These are phyloP conservation scores for Cadophora sp. DNA, from an alignment of 2,329 filamentous ascomycete genomes.

Conservation along the genomic window DNA sequence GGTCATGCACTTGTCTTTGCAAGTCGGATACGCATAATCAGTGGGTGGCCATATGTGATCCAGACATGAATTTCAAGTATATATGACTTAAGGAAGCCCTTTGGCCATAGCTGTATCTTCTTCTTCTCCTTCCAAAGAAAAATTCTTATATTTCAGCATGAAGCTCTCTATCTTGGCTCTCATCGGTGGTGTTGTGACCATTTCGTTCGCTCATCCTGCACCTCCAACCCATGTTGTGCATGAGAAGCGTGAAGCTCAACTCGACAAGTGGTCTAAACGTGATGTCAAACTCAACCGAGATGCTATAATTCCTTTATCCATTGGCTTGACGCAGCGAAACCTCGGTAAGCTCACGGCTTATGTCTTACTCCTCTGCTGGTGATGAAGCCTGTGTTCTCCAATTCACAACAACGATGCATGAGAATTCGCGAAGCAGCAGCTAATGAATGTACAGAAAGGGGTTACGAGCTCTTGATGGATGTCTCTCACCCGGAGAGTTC, in stretches of 20 bases:
- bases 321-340: constrained; percentile 54
- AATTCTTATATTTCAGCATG: constrained; percentile 20
- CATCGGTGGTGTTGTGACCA: constrained; percentile 22
- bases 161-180: constrained; percentile 30
- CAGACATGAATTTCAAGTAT: background rate
- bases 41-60: background rate
- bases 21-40: background rate
- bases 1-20: too few species aligned
- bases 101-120: background rate
- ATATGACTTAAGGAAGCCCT: background rate
- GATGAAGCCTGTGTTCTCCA: too few species aligned
- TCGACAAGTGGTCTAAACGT: constrained; percentile 27
- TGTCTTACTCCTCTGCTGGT: too few species aligned
- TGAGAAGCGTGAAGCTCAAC: constrained; percentile 31
- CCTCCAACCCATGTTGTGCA: constrained; percentile 32
- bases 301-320: constrained; percentile 38
- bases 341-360: constrained; percentile 47
- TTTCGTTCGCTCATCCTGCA: constrained; percentile 25
- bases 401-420: background rate
- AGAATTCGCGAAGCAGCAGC: background rate
- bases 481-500: constrained; percentile 46
- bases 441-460: background rate
- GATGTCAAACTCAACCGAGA: constrained; percentile 28
- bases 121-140: background rate
- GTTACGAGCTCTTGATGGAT: constrained; percentile 50